A percentile compares a stretch with the other conserved stretches of the same genome.
Conservation (phyloP, 75 land plant genomes). For the Picea glauca region DNA sequence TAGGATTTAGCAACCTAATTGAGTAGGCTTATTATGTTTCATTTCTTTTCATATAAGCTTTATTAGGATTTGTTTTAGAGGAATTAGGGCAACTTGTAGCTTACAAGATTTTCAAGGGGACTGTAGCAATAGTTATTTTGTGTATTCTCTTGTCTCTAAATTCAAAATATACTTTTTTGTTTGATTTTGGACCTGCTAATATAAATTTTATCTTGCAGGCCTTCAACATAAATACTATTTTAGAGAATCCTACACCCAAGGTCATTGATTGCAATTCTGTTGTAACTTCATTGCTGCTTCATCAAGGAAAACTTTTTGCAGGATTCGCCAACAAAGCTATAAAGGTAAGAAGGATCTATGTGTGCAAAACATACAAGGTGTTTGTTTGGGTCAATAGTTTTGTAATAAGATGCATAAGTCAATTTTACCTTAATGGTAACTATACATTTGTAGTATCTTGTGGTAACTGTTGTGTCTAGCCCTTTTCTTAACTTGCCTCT, state of each 20-base stretch:
- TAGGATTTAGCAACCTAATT: background rate
- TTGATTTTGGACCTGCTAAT: background rate
- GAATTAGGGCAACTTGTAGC: background rate
- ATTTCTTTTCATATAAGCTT: background rate
- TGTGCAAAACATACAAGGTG: no score
- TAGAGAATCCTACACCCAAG: conserved; percentile 25
- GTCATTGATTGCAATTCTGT: conserved; percentile 38
- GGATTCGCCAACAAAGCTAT: conserved; percentile 44
- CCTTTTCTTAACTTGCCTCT: no score
- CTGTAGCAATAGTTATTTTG: background rate
- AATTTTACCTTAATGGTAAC: no score
- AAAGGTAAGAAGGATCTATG: conserved; percentile 33
- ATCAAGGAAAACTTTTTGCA: conserved; percentile 54
- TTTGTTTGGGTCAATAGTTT: no score
- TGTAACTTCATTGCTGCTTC: conserved; percentile 34
- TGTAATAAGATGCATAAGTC: no score
- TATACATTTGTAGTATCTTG: no score
- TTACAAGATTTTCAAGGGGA: background rate
- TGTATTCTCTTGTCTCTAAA: background rate
- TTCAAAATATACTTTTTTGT: background rate
- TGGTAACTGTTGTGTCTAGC: no score
- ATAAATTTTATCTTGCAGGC: conserved; percentile 25
- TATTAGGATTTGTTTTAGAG: background rate
- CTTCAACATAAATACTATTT: conserved; percentile 22
- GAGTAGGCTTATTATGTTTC: background rate